A percentile compares a stretch with the other conserved stretches of the same genome.
These are phyloP conservation scores for Malassezia japonica DNA, from an alignment of 1,284 basidiomycete genomes.

Conservation along the genomic window DNA sequence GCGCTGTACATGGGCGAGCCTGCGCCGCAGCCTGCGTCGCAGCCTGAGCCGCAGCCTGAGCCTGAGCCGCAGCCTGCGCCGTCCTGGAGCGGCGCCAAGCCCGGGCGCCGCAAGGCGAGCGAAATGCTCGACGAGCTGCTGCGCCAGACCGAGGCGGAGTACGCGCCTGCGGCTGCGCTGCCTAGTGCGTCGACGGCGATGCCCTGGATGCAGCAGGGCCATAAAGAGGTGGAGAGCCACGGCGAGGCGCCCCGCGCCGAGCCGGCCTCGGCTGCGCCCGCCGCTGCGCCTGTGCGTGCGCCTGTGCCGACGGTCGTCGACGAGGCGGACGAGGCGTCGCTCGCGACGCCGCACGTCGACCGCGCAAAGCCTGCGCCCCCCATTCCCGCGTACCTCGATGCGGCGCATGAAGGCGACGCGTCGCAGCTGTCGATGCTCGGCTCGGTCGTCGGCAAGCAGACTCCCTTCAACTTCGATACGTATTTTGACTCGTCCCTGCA, in stretches of 20 bases:
- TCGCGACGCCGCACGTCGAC: not conserved
- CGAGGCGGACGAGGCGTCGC: not conserved
- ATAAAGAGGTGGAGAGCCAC: no score
- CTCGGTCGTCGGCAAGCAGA: not conserved
- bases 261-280: not conserved
- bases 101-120: not conserved
- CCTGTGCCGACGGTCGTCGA: not conserved
- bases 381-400: not conserved
- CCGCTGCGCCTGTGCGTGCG: not conserved
- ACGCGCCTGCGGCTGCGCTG: not conserved
- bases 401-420: not conserved
- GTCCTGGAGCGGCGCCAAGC: not conserved
- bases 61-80: not conserved
- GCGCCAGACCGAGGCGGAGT: not conserved
- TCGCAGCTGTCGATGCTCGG: slow-evolving; percentile 17
- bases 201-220: no score
- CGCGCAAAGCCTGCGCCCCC: not conserved
- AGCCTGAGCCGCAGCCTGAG: not conserved
- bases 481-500: slow-evolving; percentile 16
- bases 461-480: slow-evolving; percentile 2
- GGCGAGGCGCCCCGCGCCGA: no score
- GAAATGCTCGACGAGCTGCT: slow-evolving; percentile 1
- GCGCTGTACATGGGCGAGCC: no score
- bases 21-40: slow-evolving; percentile 4
- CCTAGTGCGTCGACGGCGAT: no score